These are phyloP conservation scores for Fusarium illudens DNA, from an alignment of 2,329 filamentous ascomycete genomes.

Conservation along the genomic window DNA sequence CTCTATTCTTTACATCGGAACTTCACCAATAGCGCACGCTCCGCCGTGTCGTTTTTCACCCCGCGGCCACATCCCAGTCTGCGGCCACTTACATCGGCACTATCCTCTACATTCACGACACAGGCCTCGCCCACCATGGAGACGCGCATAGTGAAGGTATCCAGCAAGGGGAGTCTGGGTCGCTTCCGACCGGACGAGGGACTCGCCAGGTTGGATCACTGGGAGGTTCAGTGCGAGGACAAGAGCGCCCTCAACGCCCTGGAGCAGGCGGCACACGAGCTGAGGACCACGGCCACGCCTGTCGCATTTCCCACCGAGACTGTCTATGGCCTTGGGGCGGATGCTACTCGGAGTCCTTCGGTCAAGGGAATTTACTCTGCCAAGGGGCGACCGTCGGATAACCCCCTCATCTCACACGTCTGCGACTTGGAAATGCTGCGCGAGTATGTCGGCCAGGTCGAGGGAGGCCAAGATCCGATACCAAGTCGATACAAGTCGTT, in stretches of 20 bases:
- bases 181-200: slow-evolving; percentile 44
- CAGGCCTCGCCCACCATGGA: slow-evolving; percentile 45
- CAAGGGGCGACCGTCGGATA: slow-evolving; percentile 91
- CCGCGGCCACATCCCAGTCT: slow-evolving; percentile 13
- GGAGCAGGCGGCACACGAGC: slow-evolving; percentile 69
- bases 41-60: background rate
- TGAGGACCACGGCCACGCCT: slow-evolving; percentile 73
- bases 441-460: slow-evolving; percentile 59
- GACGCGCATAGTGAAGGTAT: slow-evolving; percentile 51
- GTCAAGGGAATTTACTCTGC: slow-evolving; percentile 92
- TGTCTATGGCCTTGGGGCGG: slow-evolving; percentile 95
- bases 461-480: slow-evolving; percentile 55
- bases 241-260: slow-evolving; percentile 55
- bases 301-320: slow-evolving; percentile 98
- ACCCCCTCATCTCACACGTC: slow-evolving; percentile 93
- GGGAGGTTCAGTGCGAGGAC: slow-evolving; percentile 50
- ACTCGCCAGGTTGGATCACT: slow-evolving; percentile 51
- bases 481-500: slow-evolving; percentile 80
- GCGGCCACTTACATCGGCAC: slow-evolving; percentile 41
- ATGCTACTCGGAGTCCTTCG: slow-evolving; percentile 84
- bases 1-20: slow-evolving; percentile 4
- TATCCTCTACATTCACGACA: slow-evolving; percentile 21
- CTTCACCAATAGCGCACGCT: background rate
- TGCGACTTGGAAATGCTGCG: slow-evolving; percentile 81
- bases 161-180: slow-evolving; percentile 46